Conservation (phyloP, 352 stramenopile genomes). For the Pythium biforme region DNA sequence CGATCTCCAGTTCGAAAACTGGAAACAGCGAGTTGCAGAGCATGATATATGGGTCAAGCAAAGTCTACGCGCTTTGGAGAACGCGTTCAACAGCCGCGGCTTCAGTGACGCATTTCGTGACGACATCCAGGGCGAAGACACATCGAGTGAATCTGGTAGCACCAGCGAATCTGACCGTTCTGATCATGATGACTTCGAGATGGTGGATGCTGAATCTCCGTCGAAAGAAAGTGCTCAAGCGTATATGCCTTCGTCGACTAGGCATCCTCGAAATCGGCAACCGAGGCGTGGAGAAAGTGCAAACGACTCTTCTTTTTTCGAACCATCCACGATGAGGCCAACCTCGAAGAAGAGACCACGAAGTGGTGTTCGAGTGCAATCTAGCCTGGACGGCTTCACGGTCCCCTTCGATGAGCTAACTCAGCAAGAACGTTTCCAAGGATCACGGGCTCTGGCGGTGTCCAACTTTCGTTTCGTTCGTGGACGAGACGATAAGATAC, state of each 20-base stretch:
- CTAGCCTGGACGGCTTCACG: slow-evolving; percentile 19
- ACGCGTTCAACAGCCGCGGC: slow-evolving; percentile 30
- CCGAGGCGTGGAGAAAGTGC: neutral
- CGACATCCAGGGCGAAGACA: neutral
- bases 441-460: neutral
- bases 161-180: slow-evolving; percentile 1
- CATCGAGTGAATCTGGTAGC: slow-evolving; percentile 11
- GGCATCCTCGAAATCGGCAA: neutral
- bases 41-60: slow-evolving; percentile 57
- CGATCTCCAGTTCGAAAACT: slow-evolving; percentile 38
- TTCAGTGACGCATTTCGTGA: slow-evolving; percentile 8
- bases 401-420: slow-evolving; percentile 2
- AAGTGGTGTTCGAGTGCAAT: neutral
- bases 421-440: slow-evolving; percentile 3
- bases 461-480: slow-evolving; percentile 23
- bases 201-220: neutral
- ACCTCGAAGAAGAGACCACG: slow-evolving; percentile 12
- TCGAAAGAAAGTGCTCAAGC: neutral
- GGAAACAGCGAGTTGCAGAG: slow-evolving; percentile 45
- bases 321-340: neutral
- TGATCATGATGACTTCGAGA: slow-evolving; percentile 11
- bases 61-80: slow-evolving; percentile 31
- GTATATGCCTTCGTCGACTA: neutral
- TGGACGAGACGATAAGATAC: slow-evolving; percentile 3
- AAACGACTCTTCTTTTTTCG: neutral